Evolutionary conservation across 2,329 filamentous ascomycete genomes (phyloP), one percentile per base, ranked within the genome.

Genomic region (Sclerotinia nivalis): DNA sequence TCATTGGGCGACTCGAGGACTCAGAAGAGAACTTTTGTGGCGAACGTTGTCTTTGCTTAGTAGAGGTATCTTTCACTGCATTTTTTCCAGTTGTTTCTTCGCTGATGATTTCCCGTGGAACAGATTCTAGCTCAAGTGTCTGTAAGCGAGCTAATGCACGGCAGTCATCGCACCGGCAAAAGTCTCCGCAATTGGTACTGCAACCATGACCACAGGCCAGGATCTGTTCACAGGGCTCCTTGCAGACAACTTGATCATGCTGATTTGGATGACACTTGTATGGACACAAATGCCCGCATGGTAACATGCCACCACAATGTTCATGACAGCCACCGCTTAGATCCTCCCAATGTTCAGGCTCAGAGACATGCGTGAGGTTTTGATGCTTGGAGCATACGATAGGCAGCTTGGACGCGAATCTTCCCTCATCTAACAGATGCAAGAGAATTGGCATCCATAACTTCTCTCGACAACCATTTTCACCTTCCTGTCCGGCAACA

Each of bases 371-470:
- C 0, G 82, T 85, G 40, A 82, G 83, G 1, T 77, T 81, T 0
- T 80, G 76, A 76, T 95, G 92, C 0, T 84, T 86, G 8, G 80
- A 75, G 75, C 92, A 96, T 8, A 83, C 83, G 20, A 94, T 77
- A 0, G 90, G 90, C 0, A 95, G 74, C 8, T 59, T 25, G 4
- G 52, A 58, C 3, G 82, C 79, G n/a, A 78, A 78, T 0, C 79
- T 76, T 5, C 75, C 71, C 54, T 83, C 81, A 0, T 75, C 69
- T n/a, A 60, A 59, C 76, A 90, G 84, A 1, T 79, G 75, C 0
- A 78, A 18, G 8, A 80, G 71, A 1, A 85, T 79, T 18, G 76
- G 74, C 18, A 68, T 28, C 76, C 76, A 79, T 13, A 80, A 61
- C 1, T 70, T 47, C 9, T 76, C 73, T 18, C 77, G 75, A 6